A percentile compares a stretch with the other conserved stretches of the same genome.
phyloP scores from a whole-genome alignment of 495 filamentous ascomycete species.

The Aspergillus avenaceus region DNA sequence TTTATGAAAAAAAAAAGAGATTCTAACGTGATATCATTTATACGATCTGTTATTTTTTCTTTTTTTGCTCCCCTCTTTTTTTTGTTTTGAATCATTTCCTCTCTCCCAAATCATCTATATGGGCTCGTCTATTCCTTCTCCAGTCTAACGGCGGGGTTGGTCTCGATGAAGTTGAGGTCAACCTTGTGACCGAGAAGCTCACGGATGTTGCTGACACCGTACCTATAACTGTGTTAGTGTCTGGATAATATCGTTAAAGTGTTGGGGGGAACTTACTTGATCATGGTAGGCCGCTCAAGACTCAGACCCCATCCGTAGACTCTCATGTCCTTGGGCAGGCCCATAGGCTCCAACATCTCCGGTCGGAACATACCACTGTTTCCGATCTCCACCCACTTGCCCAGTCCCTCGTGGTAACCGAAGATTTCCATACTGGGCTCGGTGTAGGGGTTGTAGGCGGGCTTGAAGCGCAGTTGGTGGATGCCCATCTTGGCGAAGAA shows the following conservation, averaged over 20 bases:
- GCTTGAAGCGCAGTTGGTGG: conserved; percentile 84
- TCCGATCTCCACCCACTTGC: conserved; percentile 93
- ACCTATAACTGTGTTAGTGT: conserved; percentile 34
- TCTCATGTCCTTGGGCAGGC: conserved; percentile 77
- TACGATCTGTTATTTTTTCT: not conserved
- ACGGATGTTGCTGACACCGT: conserved; percentile 77
- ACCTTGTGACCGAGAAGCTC: conserved; percentile 84
- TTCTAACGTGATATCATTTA: not conserved
- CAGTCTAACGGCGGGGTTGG: conserved; percentile 75
- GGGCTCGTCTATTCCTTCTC: conserved; percentile 57
- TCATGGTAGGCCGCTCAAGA: conserved; percentile 96
- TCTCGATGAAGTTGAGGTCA: conserved; percentile 75
- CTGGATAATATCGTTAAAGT: no score
- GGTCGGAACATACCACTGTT: conserved; percentile 98
- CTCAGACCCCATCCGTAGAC: conserved; percentile 91
- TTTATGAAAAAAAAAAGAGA: no score
- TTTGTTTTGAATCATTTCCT: conserved; percentile 9
- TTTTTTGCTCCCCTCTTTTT: conserved; percentile 6
- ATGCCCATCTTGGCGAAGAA: conserved; percentile 98
- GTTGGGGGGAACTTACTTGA: conserved; percentile 64
- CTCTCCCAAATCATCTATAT: conserved; percentile 2
- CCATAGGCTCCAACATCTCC: conserved; percentile 91
- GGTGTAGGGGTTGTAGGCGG: conserved; percentile 98
- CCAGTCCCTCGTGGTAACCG: conserved; percentile 82
- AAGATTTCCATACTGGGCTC: conserved; percentile 98